Evolutionary conservation across 805 yeast genomes (phyloP).

Genomic region (Wickerhamiella hasegawae): DNA sequence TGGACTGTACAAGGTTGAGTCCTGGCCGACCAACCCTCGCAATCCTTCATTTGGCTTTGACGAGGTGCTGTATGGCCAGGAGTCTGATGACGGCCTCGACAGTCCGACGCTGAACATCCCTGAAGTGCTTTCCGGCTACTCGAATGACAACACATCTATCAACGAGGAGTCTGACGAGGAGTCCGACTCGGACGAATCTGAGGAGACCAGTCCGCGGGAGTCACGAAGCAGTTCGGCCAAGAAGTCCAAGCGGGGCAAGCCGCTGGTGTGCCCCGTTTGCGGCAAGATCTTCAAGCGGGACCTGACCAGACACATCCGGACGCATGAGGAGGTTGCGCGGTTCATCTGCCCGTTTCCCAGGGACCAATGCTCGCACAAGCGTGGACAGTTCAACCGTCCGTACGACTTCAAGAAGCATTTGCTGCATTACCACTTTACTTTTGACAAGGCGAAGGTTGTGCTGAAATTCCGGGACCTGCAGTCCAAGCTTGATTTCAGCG

Average conservation of each 20-base stretch:
- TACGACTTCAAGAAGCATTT: conserved; percentile 54
- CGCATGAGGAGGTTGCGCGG: conserved; percentile 40
- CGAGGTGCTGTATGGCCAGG: background rate
- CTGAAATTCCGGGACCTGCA: conserved; percentile 33
- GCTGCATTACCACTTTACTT: conserved; percentile 41
- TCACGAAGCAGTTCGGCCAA: too few relatives aligned
- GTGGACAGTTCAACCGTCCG: conserved; percentile 49
- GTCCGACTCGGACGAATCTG: background rate
- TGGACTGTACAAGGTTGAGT: background rate
- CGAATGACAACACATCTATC: background rate
- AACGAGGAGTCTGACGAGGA: background rate
- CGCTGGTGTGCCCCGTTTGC: conserved; percentile 31
- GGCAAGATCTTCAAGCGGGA: conserved; percentile 41
- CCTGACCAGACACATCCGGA: conserved; percentile 45
- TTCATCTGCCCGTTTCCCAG: conserved; percentile 44
- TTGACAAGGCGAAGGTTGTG: conserved; percentile 30
- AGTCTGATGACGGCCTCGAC: background rate
- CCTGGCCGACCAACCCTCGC: background rate
- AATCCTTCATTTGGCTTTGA: background rate
- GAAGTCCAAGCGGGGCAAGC: background rate
- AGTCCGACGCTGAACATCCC: background rate
- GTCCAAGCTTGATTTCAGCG: conserved; percentile 35
- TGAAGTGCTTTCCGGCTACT: background rate
- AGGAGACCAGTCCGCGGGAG: background rate
- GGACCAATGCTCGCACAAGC: conserved; percentile 37